Base-by-base conservation (phyloP, 208 protist species). In the Trypanosoma congolense region DNA sequence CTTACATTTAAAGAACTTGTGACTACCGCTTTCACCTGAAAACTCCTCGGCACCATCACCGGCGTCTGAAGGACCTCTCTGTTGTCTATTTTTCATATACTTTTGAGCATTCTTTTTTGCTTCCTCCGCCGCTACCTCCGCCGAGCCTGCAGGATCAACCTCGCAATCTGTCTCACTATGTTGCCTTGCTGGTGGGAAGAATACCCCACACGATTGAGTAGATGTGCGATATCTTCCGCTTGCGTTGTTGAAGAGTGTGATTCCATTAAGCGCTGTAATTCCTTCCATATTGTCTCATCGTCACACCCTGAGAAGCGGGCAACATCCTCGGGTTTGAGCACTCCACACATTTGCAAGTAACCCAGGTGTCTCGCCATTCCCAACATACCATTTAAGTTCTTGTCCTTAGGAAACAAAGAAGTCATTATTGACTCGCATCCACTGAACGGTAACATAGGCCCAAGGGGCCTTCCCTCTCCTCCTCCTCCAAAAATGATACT, bases 341-440 rank as follows among this genome's bases (percentile, higher is more conserved):
- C n/a, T 1, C 43, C 33, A 40, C 25, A 44, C 33, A 43, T 36
- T 24, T 59, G 25, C 31, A 66, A 40, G 16, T 46, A 31, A 3
- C 50, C 61, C 4, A 66, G 33, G 22, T 52, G 61, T 22, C 45
- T 26, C 10, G 51, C 61, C 24, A 66, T 26, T 26, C 16, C 24
- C 18, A 43, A 9, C 52, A 59, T 54, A 22, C 9, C 22, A n/a
- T 30, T 21, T 30, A 60, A 33, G 6, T 59, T 25, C 16, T 52
- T 29, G 21, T 57, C 61, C 6, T 44, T 52, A 40, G 41, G 2
- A 44, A 57, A 52, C 29, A 65, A n/a, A 9, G 42, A 52, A 3
- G 6, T 24, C n/a, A 46, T 14, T 41, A 5, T 22, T 16, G 12
- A 9, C 19, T 19, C 6, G 26, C 2, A 16, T 22, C 2, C 21